phyloP scores from a whole-genome alignment of 495 filamentous ascomycete genomes.

The Staphylotrichum longicolle region DNA sequence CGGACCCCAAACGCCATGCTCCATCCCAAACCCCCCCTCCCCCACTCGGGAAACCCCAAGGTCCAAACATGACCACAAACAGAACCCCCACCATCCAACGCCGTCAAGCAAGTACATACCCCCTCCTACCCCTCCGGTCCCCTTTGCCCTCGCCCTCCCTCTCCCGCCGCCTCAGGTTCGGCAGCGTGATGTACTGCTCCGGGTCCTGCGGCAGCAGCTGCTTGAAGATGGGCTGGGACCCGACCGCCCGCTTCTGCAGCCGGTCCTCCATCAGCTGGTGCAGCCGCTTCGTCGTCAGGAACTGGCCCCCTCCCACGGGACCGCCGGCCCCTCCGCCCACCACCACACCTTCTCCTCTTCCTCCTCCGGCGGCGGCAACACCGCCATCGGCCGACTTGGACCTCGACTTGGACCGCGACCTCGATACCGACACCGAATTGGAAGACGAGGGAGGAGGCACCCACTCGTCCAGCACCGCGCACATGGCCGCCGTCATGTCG shows the following conservation, averaged over 20 bases:
- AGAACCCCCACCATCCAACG: neutral
- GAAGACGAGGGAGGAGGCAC: neutral
- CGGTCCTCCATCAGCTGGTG: constrained; percentile 38
- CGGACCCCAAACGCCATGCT: no score
- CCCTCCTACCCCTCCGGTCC: constrained; percentile 11
- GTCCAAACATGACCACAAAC: no score
- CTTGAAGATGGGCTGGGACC: constrained; percentile 38
- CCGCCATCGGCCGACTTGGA: neutral
- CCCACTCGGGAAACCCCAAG: no score
- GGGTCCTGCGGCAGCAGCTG: constrained; percentile 36
- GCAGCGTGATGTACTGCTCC: constrained; percentile 37
- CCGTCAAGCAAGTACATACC: constrained; percentile 12
- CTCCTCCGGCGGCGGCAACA: neutral
- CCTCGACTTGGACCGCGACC: neutral
- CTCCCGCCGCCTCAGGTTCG: constrained; percentile 23
- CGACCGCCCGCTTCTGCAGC: constrained; percentile 30
- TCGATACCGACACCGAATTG: neutral
- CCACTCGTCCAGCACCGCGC: constrained; percentile 32
- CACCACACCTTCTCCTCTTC: neutral
- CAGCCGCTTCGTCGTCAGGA: constrained; percentile 34
- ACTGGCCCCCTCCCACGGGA: neutral
- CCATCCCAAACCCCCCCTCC: no score
- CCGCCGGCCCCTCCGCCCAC: neutral
- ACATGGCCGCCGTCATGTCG: constrained; percentile 39
- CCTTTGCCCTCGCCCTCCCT: neutral